Evolutionary conservation across 1,139 yeast species (phyloP), one percentile per base, ranked within the genome.

Genomic region (Ogataea hybrid): DNA sequence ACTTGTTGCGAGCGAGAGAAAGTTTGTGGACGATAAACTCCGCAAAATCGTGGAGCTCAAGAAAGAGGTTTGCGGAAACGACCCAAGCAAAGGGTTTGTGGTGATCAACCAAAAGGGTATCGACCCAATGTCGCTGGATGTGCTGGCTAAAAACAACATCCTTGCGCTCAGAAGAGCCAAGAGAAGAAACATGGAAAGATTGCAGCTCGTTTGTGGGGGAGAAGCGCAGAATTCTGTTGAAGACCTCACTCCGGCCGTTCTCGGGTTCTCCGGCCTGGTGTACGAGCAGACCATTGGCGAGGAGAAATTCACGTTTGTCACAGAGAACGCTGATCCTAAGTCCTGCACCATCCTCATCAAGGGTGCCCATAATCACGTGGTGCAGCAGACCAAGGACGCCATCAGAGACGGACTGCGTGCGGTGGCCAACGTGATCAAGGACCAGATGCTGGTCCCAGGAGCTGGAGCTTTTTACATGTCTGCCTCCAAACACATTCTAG

Each of bases 91-190:
- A 60, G 92, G 92, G 3, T 94, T 94, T 67, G 98, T 94, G 44
- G 87, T 94, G 47, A 86, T 94, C 64, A 94, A 94, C 68, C 99
- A 94, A 68, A 94, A 94, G 73, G 98, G 99, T 56, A 94, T 94
- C 55, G 99, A 94, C 63, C 99, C 99, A 50, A 85, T 92, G 94
- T 89, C 97, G 12, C 72, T 94, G 52, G 98, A 94, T 62, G 83
- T 90, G 11, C 75, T 94, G 52, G 97, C 97, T 41, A 89, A 88
- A 64, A 85, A 94, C 65, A 88, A 87, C 52, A 92, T 94, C 54
- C 72, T 92, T 56, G 98, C 98, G 1, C 75, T 94, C 57, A 83
- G 99, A 72, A 81, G 98, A 63, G 99, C 99, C 35, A 94, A 94
- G 73, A 81, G 99, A 73, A 84, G 99, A 71, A 94, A 94, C 66